Base-by-base conservation (phyloP, 2,329 filamentous ascomycete genomes). In the Fusarium nematophilum region DNA sequence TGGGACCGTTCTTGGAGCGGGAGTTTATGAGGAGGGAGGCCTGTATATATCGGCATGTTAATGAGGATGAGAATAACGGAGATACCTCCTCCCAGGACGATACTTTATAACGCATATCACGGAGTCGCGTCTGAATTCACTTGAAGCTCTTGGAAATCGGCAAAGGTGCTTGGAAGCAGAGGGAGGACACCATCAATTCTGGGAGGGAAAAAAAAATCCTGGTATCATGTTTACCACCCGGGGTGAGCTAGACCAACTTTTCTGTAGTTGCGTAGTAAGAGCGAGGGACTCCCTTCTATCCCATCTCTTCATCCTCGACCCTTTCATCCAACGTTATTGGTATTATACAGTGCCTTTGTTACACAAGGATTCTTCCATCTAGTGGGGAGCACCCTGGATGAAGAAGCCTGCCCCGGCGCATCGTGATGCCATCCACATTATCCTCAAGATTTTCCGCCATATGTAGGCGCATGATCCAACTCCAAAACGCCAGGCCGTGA, bases 401-500 rank as follows among this genome's bases (percentile, higher is more conserved):
- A 38, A 37, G 9, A 26, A 49, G 31, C 10, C 17, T 11, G n/a
- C 23, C 39, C 25, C 26, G 15, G 30, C 29, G 60, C 34, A 27
- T 33, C 38, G 23, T 42, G 21, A 53, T 42, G 51, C 39, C 45
- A 51, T 57, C 55, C 43, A 53, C 29, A 64, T 61, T 62, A 64
- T 49, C 23, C 48, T 45, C 31, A 29, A 61, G 40, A 57, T 43
- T 38, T 53, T 38, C 29, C 30, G 36, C 46, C 36, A 30, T 30
- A 39, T 45, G 23, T 14, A 49, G 30, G 30, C 18, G 45, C 57
- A 62, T 42, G 53, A 54, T 53, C 43, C 56, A 64, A 64, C 48
- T 54, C 61, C 61, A 21, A 51, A 68, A 68, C 66, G 60, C 66
- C 66, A 67, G 57, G 66, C 57, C 66, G 59, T 67, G 36, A 64